A percentile compares a stretch with the other conserved stretches of the same genome.
Evolutionary conservation across 768 basidiomycete species (phyloP).

Genomic region (Leccinum pellstonianum): DNA sequence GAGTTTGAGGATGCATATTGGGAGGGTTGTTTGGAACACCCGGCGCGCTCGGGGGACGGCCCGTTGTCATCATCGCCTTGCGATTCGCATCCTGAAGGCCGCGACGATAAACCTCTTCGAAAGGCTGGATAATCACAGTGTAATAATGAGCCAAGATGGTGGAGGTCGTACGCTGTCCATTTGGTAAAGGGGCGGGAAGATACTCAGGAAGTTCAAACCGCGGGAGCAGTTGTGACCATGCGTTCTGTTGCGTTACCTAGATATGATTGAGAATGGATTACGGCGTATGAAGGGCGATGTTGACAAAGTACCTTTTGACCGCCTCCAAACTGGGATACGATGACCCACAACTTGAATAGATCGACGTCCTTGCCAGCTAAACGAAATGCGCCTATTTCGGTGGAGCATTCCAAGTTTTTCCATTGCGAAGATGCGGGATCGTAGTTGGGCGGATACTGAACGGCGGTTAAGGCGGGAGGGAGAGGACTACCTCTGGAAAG

Average conservation of each 20-base stretch:
- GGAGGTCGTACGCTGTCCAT: conserved; percentile 50
- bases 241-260: conserved; percentile 51
- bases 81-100: conserved; percentile 61
- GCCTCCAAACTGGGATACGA: conserved; percentile 63
- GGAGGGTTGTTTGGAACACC: conserved; percentile 16
- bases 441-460: conserved; percentile 52
- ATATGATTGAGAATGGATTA: conserved; percentile 12
- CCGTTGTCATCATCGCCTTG: conserved; percentile 46
- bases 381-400: conserved; percentile 61
- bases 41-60: conserved; percentile 30
- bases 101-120: conserved; percentile 69
- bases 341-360: conserved; percentile 69
- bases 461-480: conserved; percentile 70
- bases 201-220: conserved; percentile 64
- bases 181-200: conserved; percentile 44
- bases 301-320: conserved; percentile 49
- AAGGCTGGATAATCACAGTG: conserved; percentile 59
- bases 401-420: conserved; percentile 61
- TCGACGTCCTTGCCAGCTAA: conserved; percentile 75
- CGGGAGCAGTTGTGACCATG: conserved; percentile 53
- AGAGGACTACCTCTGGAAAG: conserved; percentile 58
- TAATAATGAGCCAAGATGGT: conserved; percentile 58
- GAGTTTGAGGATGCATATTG: conserved; percentile 17
- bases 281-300: conserved; percentile 12
- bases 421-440: conserved; percentile 64